Evolutionary conservation across 306 rosid species (phyloP).

Genomic region (Rosa chinensis): DNA sequence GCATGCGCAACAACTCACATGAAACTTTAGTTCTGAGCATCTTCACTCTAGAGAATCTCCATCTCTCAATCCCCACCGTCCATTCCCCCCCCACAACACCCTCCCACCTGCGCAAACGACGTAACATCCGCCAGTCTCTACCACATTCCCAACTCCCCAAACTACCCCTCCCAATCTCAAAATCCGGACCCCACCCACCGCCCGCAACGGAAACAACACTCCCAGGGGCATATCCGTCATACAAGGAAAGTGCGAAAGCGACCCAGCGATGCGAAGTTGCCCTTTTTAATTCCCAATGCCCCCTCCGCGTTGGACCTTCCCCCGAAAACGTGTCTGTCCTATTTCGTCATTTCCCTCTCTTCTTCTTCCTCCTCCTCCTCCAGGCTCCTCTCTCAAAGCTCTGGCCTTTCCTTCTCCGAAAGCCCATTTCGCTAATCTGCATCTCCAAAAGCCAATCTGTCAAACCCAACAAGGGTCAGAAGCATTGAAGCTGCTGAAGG

Average conservation of each 20-base stretch:
- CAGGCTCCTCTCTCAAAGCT: constrained; percentile 14
- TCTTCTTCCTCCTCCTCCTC: neutral
- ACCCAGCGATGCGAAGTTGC: neutral
- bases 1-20: neutral
- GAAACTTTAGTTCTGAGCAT: neutral
- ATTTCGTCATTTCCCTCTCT: constrained; percentile 29
- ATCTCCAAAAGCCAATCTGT: constrained; percentile 15
- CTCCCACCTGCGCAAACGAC: constrained; percentile 12
- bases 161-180: constrained; percentile 4
- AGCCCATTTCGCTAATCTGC: constrained; percentile 3
- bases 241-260: constrained; percentile 10
- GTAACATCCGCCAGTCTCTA: constrained; percentile 15
- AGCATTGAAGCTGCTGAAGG: constrained; percentile 15
- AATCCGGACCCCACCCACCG: neutral
- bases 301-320: constrained; percentile 10
- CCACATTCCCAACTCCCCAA: constrained; percentile 3
- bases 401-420: constrained; percentile 28
- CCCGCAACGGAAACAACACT: neutral
- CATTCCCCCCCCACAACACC: neutral
- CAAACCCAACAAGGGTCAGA: neutral
- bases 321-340: constrained; percentile 17
- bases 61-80: constrained; percentile 23
- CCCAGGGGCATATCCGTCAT: constrained; percentile 3
- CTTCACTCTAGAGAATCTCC: neutral
- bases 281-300: constrained; percentile 33